Evolutionary conservation across 139 green algal species (phyloP), one percentile per base, ranked within the genome.

Genomic region (Picochlorum costavermella): DNA sequence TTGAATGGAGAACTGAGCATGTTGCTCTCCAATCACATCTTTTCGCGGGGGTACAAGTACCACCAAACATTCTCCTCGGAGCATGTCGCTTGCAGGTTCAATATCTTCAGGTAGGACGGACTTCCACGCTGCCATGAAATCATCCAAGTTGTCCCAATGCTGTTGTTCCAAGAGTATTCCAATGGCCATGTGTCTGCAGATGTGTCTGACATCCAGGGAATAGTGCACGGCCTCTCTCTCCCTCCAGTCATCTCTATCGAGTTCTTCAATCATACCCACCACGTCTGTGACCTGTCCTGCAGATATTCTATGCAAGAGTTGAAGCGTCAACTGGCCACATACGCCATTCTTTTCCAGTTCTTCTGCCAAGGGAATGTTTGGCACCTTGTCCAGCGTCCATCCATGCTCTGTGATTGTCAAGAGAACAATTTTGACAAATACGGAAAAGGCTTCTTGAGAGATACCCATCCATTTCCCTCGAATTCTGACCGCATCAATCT

Each of bases 371-470:
- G 16, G 29, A 1, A 26, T 36, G 12, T 6, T 64, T 23, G 70
- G 70, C 20, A 76, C 25, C 1, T 14, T 20, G 12, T 40, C 50
- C 50, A 59, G 9, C 25, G 25, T 25, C 50, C 50, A 59, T 6
- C 50, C 50, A 12, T 59, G 12, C 25, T 44, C 14, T 64, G 40
- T 23, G 61, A 23, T 64, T 55, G 50, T 76, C 56, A 50, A 64
- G 56, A 13, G 70, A 64, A 17, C 57, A 65, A 17, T 82, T 63
- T 20, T 86, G 36, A 44, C 83, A 44, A 23, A 83, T 49, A 66
- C 87, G 69, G 56, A 88, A 76, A 63, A 87, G 56, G 49, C 49
- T 50, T 20, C 73, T 74, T 48, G 84, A 69, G 66, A 84, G 78
- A 9, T 5, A 49, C 0, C 26, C 6, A 5, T 83, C 76, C 79